Base-by-base conservation (phyloP, 495 filamentous ascomycete genomes). In the Viridothelium virens region DNA sequence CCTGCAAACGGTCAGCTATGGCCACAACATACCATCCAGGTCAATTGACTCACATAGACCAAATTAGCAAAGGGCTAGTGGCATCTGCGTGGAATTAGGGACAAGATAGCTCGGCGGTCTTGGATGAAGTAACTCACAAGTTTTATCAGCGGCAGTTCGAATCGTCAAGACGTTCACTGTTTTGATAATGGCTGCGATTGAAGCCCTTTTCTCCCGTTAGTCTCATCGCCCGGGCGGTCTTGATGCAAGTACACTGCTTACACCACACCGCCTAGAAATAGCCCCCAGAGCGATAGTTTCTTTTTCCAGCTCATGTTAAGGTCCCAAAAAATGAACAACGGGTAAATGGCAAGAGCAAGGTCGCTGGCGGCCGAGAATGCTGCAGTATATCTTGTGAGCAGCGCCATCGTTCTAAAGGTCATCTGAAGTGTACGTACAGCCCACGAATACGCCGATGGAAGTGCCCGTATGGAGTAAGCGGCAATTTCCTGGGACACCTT, bases 311-410 rank as follows among this genome's bases (percentile, higher is more conserved):
- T 64, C 62, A 67, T 65, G 25, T 62, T 39, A 0, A 67, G 66
- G 34, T 53, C 25, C 66, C 66, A 56, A 38, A 67, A 67, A 18
- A 67, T 63, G 44, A 64, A 56, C 34, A 67, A 34, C 0, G 66
- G 66, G 44, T 67, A 67, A 38, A 67, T 67, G 4, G 66, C 62
- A 16, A 67, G 61, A 50, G 44, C 61, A 16, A 53, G 36, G 56
- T 67, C 66, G 14, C 53, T 64, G 37, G 62, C 62, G 41, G 66
- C 56, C 41, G n/a, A 36, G 31, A 59, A 59, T 7, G 25, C 53
- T 59, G 31, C 48, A 53, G 25, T 25, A 25, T 25, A 25, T 25
- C 2, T 36, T 36, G 31, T 59, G 7, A 34, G 18, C 14, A 1
- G 53, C 9, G 10, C 10, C 18, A 36, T 34, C 53, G 31, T 36